These are phyloP conservation scores for Metarhizium guizhouense DNA, from an alignment of 2,329 filamentous ascomycete species.

Conservation along the genomic window DNA sequence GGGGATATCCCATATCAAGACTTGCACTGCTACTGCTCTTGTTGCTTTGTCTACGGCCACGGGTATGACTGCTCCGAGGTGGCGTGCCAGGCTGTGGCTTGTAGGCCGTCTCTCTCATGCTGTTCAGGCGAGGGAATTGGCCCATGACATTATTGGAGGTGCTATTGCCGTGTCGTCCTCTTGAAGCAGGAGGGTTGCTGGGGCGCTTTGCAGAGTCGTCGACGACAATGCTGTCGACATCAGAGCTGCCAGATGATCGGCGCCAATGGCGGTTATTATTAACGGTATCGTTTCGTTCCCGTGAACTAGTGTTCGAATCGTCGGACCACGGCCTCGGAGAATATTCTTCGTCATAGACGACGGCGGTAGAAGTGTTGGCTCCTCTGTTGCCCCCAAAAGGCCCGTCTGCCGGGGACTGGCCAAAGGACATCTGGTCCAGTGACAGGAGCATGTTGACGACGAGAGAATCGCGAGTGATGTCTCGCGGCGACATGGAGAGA, in stretches of 20 bases:
- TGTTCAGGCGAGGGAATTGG: constrained; percentile 53
- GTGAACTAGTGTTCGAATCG: constrained; percentile 4
- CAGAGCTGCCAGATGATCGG: constrained; percentile 51
- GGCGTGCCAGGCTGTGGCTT: constrained; percentile 29
- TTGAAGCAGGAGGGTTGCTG: constrained; percentile 22
- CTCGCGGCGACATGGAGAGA: constrained; percentile 66
- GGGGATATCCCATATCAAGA: constrained; percentile 52
- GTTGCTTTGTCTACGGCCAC: constrained; percentile 55
- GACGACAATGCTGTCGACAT: constrained; percentile 48
- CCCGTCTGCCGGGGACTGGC: constrained; percentile 23
- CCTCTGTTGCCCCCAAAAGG: constrained; percentile 6
- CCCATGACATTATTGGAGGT: constrained; percentile 64
- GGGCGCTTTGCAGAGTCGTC: constrained; percentile 23
- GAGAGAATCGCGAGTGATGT: constrained; percentile 79
- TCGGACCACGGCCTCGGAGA: constrained; percentile 11
- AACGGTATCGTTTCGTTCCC: not conserved
- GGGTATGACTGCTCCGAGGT: constrained; percentile 35
- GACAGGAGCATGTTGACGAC: constrained; percentile 94
- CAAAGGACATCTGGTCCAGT: constrained; percentile 70
- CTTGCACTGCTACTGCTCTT: constrained; percentile 65
- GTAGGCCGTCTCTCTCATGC: constrained; percentile 41
- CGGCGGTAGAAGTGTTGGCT: constrained; percentile 13
- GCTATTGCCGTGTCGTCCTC: constrained; percentile 69
- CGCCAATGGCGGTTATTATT: constrained; percentile 13
- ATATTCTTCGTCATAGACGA: not conserved